These are phyloP conservation scores for Nannizzia gypsea DNA, from an alignment of 2,329 filamentous ascomycete genomes.

Conservation along the genomic window DNA sequence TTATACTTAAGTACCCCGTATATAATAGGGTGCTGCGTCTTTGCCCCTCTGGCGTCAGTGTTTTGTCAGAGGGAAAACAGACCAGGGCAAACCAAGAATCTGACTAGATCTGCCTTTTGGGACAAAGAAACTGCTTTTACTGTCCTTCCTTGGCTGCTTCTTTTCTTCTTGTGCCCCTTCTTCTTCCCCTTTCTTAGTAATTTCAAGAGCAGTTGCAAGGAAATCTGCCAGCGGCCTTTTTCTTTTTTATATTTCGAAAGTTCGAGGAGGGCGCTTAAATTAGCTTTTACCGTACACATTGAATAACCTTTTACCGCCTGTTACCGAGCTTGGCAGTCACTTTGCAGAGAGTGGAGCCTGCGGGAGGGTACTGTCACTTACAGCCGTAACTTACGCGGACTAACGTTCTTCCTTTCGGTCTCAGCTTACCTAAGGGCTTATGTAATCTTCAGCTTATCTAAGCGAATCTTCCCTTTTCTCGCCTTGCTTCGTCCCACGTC, in stretches of 20 bases:
- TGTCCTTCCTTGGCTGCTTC: too few relatives aligned
- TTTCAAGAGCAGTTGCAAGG: too few relatives aligned
- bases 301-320: neutral
- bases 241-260: neutral
- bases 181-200: too few relatives aligned
- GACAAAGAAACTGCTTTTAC: too few relatives aligned
- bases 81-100: neutral
- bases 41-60: neutral
- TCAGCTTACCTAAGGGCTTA: neutral
- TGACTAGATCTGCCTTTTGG: too few relatives aligned
- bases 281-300: neutral
- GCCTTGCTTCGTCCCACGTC: constrained; percentile 4
- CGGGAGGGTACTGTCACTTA: neutral
- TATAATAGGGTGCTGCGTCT: neutral
- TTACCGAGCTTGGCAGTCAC: neutral
- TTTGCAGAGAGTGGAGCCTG: neutral
- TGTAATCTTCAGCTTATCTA: neutral
- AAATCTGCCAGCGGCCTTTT: too few relatives aligned
- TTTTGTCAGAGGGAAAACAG: neutral
- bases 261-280: neutral
- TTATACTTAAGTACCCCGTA: too few relatives aligned
- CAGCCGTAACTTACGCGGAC: neutral
- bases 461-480: neutral
- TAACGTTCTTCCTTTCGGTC: neutral
- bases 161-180: too few relatives aligned